Conservation (phyloP, 2,329 filamentous ascomycete species). For the Keithomyces neogunnii region DNA sequence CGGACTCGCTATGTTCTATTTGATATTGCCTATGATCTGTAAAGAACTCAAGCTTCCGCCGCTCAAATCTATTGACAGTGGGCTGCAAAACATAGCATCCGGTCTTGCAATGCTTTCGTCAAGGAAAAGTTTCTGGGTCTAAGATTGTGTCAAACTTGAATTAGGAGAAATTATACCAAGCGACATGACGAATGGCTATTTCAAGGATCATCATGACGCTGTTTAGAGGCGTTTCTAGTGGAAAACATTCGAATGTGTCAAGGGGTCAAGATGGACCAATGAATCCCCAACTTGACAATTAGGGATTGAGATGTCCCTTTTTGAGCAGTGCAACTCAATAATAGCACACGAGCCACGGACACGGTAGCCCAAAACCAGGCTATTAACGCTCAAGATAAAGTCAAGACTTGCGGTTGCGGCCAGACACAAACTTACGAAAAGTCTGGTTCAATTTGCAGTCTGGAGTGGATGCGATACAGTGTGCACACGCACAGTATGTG, state of each 20-base stretch:
- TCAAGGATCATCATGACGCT: background rate
- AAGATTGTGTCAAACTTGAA: background rate
- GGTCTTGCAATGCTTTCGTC: background rate
- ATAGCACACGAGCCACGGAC: too few species aligned
- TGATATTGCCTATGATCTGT: background rate
- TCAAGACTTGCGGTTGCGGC: background rate
- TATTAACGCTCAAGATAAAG: too few species aligned
- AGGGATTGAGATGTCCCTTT: too few species aligned
- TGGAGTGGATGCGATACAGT: background rate
- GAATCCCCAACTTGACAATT: too few species aligned
- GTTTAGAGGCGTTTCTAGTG: too few species aligned
- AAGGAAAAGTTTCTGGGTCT: background rate
- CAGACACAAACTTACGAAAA: too few species aligned
- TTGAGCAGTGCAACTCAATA: too few species aligned
- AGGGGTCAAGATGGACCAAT: too few species aligned
- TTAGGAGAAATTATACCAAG: background rate
- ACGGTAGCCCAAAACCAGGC: too few species aligned
- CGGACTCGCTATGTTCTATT: background rate
- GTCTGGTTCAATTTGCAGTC: too few species aligned
- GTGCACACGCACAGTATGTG: background rate
- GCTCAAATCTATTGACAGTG: background rate
- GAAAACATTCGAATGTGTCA: too few species aligned
- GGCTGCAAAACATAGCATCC: background rate
- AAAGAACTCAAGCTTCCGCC: background rate
- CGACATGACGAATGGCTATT: background rate